Base-by-base conservation (phyloP, 805 yeast genomes). In the Barnettozyma siamensis region DNA sequence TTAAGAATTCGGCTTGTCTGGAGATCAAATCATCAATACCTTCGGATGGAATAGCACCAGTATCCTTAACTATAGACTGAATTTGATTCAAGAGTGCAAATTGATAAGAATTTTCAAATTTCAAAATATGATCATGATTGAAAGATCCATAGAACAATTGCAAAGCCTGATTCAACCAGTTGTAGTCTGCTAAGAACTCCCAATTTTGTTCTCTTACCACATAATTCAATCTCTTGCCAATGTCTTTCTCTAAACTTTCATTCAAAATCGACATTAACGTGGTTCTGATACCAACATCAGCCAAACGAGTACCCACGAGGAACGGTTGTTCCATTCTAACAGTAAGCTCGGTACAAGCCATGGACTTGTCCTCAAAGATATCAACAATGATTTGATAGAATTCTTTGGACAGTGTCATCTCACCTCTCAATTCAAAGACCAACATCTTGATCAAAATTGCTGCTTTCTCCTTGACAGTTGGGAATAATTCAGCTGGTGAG, bases 271-370 rank as follows among this genome's bases (percentile, higher is more conserved):
- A 59, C 93, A 93, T 84, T 47, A 94, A 73, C 49, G 78, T 80
- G 43, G 77, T 72, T 37, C 99, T 76, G 23, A 87, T 81, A 3
- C 71, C 67, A 3, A 81, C 83, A 55, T 88, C 91, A 0, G 83
- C 78, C 3, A 86, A 72, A 27, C 94, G 75, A 0, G 99, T 93
- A 28, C 99, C 99, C 9, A 88, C 91, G 53, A 93, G 67, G 62
- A 93, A 93, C 21, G 98, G 94, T 60, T 89, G 97, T 59, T 93
- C 99, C 86, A 93, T 80, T 41, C 99, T 71, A 13, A 88, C 91
- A 0, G 97, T 88, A 23, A 93, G 72, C 56, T 93, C 99, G 1
- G 95, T 80, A 49, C 88, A 77, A 19, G 84, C 77, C 52, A 88
- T 72, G 1, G 81, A 67, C 33, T 83, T 80, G 49, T 86, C 88